Base-by-base conservation (phyloP, 352 stramenopile genomes). In the Globisporangium paroecandrum region DNA sequence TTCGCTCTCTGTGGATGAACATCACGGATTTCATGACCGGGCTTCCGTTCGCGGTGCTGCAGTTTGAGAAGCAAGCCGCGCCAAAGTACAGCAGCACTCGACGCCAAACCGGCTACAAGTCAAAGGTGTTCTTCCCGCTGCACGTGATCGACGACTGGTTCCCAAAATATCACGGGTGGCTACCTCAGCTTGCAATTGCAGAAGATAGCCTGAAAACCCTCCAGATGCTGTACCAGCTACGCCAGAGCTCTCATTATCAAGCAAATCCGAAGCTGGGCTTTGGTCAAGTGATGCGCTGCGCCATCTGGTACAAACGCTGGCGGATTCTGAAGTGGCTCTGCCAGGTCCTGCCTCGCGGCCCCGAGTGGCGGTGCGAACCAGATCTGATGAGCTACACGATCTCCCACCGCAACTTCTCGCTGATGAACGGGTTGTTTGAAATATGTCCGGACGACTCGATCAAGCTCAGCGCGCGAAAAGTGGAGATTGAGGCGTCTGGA, bases 291-390 rank as follows among this genome's bases (percentile, higher is more conserved):
- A 24, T 62, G 34, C 57, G 57, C 34, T 62, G 57, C 15, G 57
- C 57, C 3, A 62, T 62, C 34, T 51, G 57, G 57, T 62, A 47
- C 24, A 62, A 62, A 41, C 10, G 57, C n/a, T 62, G 57, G 57
- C 25, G 29, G 57, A 62, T 62, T 22, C 3, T 62, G n/a, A 32
- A 51, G 18, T 62, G 57, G 57, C 57, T 62, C 57, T 34, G n/a
- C 12, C 15, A 7, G 4, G n/a, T 62, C 10, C 34, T 62, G 10
- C 57, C 57, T 15, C 34, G 10, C 12, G 57, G 24, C 4, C 34
- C 15, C 8, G 38, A 34, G 34, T 62, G 57, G 57, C 10, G 25
- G 24, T 62, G 57, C 10, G 57, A 62, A 25, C 34, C 57, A 41
- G 57, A 62, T 49, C 15, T 62, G 32, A 62, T 62, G 57, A 36